Percentiles rank a stretch among this genome's conserved stretches.
These are phyloP conservation scores for Backusella liffmaniae DNA, from an alignment of 192 early-diverging fungal genomes.

Conservation along the genomic window DNA sequence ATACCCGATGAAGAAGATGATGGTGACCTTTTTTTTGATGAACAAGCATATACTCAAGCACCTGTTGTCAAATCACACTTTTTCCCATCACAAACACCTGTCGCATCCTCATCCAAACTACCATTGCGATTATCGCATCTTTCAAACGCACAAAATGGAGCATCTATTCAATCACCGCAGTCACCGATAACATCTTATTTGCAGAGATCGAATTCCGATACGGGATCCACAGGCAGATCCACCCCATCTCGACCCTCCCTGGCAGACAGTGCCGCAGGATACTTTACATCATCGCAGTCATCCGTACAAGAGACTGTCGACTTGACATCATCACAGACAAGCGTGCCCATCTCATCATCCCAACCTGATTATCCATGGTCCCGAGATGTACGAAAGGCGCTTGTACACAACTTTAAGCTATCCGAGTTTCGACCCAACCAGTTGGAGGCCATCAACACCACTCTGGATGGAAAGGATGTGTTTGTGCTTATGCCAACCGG, in stretches of 20 bases:
- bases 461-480: slow-evolving; percentile 76
- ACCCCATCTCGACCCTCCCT: background rate
- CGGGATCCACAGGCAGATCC: background rate
- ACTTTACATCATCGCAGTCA: background rate
- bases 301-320: background rate
- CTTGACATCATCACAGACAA: background rate
- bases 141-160: background rate
- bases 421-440: slow-evolving; percentile 82
- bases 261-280: background rate
- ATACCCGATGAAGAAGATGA: background rate
- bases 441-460: slow-evolving; percentile 85
- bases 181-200: background rate
- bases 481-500: slow-evolving; percentile 99
- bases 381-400: slow-evolving; percentile 53
- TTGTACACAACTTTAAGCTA: slow-evolving; percentile 70
- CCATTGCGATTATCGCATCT: background rate
- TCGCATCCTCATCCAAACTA: background rate
- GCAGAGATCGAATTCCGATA: background rate
- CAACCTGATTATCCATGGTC: slow-evolving; percentile 22
- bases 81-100: background rate
- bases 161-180: background rate
- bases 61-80: background rate
- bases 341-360: background rate
- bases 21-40: background rate
- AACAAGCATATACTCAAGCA: background rate